phyloP scores from a whole-genome alignment of 1,139 yeast species.

The Suhomyces maxii region DNA sequence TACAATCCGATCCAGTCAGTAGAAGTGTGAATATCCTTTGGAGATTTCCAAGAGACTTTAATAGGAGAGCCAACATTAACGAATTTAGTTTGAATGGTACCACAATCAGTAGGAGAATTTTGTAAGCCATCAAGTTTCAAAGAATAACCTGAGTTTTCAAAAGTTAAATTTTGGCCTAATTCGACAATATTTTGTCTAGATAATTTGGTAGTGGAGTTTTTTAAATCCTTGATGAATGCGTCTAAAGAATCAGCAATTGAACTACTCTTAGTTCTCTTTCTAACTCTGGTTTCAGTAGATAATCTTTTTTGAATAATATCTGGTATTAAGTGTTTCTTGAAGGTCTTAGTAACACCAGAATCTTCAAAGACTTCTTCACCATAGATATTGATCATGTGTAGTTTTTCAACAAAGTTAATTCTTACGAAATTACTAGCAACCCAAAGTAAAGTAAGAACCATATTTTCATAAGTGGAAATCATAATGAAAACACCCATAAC shows the following conservation, averaged over 20 bases:
- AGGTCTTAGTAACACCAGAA: constrained; percentile 68
- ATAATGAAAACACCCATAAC: constrained; percentile 77
- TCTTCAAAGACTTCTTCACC: constrained; percentile 65
- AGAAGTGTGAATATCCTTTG: constrained; percentile 39
- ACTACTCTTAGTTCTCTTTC: constrained; percentile 13
- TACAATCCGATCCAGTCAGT: constrained; percentile 83
- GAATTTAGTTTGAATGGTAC: constrained; percentile 21
- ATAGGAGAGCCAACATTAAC: constrained; percentile 54
- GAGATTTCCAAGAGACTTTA: constrained; percentile 57
- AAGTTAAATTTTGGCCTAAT: constrained; percentile 41
- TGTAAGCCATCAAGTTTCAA: constrained; percentile 27
- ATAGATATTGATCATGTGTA: constrained; percentile 77
- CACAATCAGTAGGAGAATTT: constrained; percentile 13
- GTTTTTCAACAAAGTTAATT: constrained; percentile 73
- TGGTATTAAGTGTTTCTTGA: constrained; percentile 52
- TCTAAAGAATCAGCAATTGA: constrained; percentile 44
- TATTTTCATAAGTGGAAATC: constrained; percentile 57
- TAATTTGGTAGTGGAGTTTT: constrained; percentile 31
- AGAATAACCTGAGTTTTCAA: constrained; percentile 39
- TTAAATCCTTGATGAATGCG: constrained; percentile 40
- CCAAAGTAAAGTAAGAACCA: constrained; percentile 64
- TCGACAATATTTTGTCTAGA: constrained; percentile 42
- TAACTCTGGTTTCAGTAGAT: constrained; percentile 19
- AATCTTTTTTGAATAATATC: constrained; percentile 39
- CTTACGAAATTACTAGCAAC: constrained; percentile 65